These are phyloP conservation scores for Mentha longifolia DNA, from an alignment of 257 asterid species.

Conservation along the genomic window DNA sequence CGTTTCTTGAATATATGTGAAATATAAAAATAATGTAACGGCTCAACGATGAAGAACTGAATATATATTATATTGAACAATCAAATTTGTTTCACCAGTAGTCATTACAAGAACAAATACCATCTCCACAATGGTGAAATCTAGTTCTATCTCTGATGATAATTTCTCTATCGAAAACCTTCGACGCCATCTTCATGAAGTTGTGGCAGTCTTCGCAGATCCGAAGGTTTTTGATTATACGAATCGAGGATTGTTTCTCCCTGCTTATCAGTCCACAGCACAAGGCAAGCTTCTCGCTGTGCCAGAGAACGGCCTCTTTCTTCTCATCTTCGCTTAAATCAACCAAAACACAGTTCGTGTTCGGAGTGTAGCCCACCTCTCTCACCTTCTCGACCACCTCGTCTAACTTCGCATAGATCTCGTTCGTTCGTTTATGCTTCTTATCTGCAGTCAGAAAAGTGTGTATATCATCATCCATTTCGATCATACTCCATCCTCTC, in stretches of 20 bases:
- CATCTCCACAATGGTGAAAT: constrained; percentile 68
- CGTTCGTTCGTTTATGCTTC: constrained; percentile 49
- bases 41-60: background rate
- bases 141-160: constrained; percentile 73
- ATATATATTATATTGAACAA: background rate
- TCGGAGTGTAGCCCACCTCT: constrained; percentile 55
- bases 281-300: constrained; percentile 67
- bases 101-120: constrained; percentile 72
- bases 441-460: constrained; percentile 66
- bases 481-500: constrained; percentile 66
- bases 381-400: constrained; percentile 57
- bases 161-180: constrained; percentile 53
- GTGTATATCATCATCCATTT: constrained; percentile 51
- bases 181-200: constrained; percentile 70
- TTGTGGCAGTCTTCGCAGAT: constrained; percentile 76
- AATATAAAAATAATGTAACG: too few relatives aligned
- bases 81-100: constrained; percentile 50
- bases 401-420: constrained; percentile 57
- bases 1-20: too few relatives aligned
- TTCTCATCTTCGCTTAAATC: constrained; percentile 67
- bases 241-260: constrained; percentile 48
- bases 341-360: constrained; percentile 50
- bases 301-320: constrained; percentile 58
- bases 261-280: constrained; percentile 55
- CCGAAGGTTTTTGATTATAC: constrained; percentile 66